Evolutionary conservation across 2,329 filamentous ascomycete genomes (phyloP).

Genomic region (Talaromyces islandicus): DNA sequence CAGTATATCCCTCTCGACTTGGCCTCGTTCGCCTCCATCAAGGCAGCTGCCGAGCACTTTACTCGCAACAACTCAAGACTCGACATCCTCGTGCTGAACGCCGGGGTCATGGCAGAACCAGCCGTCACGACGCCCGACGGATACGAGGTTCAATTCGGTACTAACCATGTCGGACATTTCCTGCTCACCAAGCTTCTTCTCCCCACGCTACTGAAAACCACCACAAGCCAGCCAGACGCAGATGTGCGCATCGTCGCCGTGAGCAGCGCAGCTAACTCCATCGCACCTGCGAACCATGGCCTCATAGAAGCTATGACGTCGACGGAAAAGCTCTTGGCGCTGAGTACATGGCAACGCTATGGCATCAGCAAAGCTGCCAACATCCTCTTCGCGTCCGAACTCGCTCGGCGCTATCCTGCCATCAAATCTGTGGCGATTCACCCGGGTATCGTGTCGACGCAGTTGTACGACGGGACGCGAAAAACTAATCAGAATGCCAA

Average conservation of each 20-base stretch:
- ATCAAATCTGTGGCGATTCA: slow-evolving; percentile 44
- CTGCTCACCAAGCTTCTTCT: slow-evolving; percentile 40
- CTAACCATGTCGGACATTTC: slow-evolving; percentile 43
- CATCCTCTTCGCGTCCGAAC: slow-evolving; percentile 41
- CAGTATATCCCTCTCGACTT: slow-evolving; percentile 46
- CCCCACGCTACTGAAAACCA: slow-evolving; percentile 33
- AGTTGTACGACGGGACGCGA: slow-evolving; percentile 30
- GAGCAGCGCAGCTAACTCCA: slow-evolving; percentile 30
- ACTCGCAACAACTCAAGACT: slow-evolving; percentile 34
- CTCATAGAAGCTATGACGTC: slow-evolving; percentile 31
- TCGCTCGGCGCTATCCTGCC: slow-evolving; percentile 40
- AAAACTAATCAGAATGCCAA: slow-evolving; percentile 19
- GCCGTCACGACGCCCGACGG: slow-evolving; percentile 33
- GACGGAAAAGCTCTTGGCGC: slow-evolving; percentile 24
- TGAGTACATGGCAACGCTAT: slow-evolving; percentile 43
- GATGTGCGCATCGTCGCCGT: slow-evolving; percentile 35
- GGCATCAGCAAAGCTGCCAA: slow-evolving; percentile 48
- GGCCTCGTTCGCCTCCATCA: slow-evolving; percentile 45
- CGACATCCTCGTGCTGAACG: slow-evolving; percentile 43
- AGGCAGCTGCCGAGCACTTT: slow-evolving; percentile 39
- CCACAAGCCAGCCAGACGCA: slow-evolving; percentile 12
- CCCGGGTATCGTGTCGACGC: slow-evolving; percentile 42
- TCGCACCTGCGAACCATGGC: slow-evolving; percentile 18
- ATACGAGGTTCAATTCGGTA: slow-evolving; percentile 42
- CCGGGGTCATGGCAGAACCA: slow-evolving; percentile 41